Evolutionary conservation across 2,329 filamentous ascomycete species (phyloP).

Genomic region (Sporothrix inflata): DNA sequence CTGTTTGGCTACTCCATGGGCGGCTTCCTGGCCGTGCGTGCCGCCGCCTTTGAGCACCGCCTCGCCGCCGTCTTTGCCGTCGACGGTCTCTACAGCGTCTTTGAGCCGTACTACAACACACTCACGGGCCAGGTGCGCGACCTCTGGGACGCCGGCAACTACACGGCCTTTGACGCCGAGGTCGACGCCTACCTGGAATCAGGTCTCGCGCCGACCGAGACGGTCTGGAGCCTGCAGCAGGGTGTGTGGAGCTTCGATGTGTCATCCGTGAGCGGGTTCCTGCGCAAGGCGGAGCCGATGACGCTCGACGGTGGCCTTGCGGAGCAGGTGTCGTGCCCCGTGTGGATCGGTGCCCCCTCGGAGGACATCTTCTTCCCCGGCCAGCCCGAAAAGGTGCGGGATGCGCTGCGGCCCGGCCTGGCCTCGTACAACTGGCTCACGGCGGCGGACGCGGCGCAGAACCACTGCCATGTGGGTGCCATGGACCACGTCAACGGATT

Average conservation of each 20-base stretch:
- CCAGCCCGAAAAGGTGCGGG: constrained; percentile 33
- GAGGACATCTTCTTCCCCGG: constrained; percentile 30
- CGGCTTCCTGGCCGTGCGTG: constrained; percentile 46
- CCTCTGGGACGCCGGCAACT: background rate
- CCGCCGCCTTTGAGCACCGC: constrained; percentile 50
- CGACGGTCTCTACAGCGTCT: constrained; percentile 45
- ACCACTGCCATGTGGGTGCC: constrained; percentile 37
- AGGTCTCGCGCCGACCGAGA: constrained; percentile 15
- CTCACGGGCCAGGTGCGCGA: background rate
- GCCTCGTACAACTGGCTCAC: constrained; percentile 34
- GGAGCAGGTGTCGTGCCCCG: constrained; percentile 24
- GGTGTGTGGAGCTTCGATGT: constrained; percentile 44
- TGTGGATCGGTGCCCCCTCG: constrained; percentile 27
- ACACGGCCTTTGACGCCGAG: constrained; percentile 22
- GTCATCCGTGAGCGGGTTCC: constrained; percentile 24
- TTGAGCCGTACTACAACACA: constrained; percentile 30
- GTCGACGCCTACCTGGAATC: constrained; percentile 2
- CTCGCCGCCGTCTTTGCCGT: constrained; percentile 45
- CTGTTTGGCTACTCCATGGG: constrained; percentile 49
- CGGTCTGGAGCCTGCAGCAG: constrained; percentile 42
- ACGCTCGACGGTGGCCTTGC: constrained; percentile 24
- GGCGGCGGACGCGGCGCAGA: constrained; percentile 33
- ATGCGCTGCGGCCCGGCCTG: constrained; percentile 32
- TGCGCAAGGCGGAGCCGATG: constrained; percentile 25
- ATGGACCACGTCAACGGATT: constrained; percentile 32